Evolutionary conservation across 495 filamentous ascomycete genomes (phyloP), one percentile per base, ranked within the genome.

Genomic region (Xylaria grammica): DNA sequence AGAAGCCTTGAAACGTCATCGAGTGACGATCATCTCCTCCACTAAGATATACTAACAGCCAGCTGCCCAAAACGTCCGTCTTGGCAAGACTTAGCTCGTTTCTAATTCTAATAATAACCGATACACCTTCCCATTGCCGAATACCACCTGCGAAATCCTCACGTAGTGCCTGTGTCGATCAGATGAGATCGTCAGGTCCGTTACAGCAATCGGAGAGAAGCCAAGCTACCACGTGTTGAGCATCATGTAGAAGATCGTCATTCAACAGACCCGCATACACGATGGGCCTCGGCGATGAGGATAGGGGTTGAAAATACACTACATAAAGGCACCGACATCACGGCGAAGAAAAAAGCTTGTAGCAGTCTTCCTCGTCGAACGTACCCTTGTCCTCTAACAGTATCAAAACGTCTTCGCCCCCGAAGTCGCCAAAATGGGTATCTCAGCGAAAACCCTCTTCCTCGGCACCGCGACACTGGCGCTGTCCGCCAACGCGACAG

Each of bases 361-460:
- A 10, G 40, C 40, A 42, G n/a, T 42, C 8, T 15, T 42, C 40
- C 13, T 9, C 15, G 7, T 17, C 40, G 13, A 42, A 42, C 40
- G 15, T 7, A 17, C 2, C 17, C 20, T 4, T 24, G 2, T 10
- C n/a, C 22, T 1, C 51, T 24, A 38, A 4, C 30, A 29, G 30
- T 20, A 34, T 24, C 15, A 17, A 3, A 3, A 3, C 15, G 3
- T 42, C 40, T 42, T 3, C 17, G 40, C 15, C 5, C 15, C 4
- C n/a, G 30, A 54, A 38, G 6, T 17, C 30, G 22, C 26, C 29
- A 29, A 49, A n/a, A 60, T 60, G 57, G 30, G 26, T 38, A 20
- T 34, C 44, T 52, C 22, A 34, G 26, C 36, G 17, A 62, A 62
- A 32, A n/a, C 34, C 8, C 69, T 63, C 8, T 13, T 34, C 19